Base-by-base conservation (phyloP, 257 asterid species). In the Schizonepeta tenuifolia region DNA sequence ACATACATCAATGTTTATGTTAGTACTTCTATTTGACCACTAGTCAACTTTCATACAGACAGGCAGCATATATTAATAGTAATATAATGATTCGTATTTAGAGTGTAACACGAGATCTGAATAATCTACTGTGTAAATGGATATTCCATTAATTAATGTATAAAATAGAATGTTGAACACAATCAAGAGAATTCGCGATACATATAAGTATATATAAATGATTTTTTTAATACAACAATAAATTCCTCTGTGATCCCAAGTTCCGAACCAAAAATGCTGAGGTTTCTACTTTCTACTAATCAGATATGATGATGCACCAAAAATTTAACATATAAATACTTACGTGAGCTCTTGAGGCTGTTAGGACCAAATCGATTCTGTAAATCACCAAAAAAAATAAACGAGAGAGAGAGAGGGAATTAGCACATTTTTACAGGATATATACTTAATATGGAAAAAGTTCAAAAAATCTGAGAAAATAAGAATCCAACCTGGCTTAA, bases 301-400 rank as follows among this genome's bases (percentile, higher is more conserved):
- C 17, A 7, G 62, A 24, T 1, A 24, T 10, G 26, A 24, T 28
- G 22, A 47, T 7, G 51, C 38, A 28, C 20, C 2, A 31, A 10
- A 31, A 40, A 13, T 53, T 11, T 47, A 66, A 12, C 5, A 33
- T 18, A 0, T 24, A 5, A 63, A 57, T 8, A 82, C 96, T 89
- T 71, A 89, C 96, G 88, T 64, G 1, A 78, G 63, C 73, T 65
- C 71, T 67, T 81, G 55, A 87, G 62, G 68, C 89, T 87, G 33
- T 88, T 89, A 6, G 89, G 77, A 9, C 89, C 89, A 49, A 77
- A 71, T 35, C 77, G 64, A 7, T 70, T 43, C 83, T 70, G 80
- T 55, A 61, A 70, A 26, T 50, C 47, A 73, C 5, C 21, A 46
- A 26, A 5, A 49, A 5, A 24, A 10, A 28, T 1, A 17, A 46